Evolutionary conservation across 805 yeast species (phyloP).

Genomic region (Starmerella apis): DNA sequence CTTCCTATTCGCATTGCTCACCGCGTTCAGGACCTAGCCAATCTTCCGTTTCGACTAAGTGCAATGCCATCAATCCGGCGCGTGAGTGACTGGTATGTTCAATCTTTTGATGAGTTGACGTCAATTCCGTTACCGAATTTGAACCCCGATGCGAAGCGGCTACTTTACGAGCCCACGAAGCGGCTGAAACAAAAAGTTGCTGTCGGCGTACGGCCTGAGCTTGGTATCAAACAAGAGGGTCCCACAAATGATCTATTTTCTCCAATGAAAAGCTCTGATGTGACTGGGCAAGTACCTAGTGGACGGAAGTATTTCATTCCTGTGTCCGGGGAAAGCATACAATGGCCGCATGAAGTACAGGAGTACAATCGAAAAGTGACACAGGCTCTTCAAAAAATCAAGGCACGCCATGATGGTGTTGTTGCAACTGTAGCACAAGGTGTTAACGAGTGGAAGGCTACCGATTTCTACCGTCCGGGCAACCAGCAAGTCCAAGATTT

Average conservation of each 20-base stretch:
- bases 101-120: conserved; percentile 72
- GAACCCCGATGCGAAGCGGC: conserved; percentile 32
- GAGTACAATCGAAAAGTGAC: conserved; percentile 60
- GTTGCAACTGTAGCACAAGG: conserved; percentile 89
- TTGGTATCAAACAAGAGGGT: conserved; percentile 30
- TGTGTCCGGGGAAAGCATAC: conserved; percentile 39
- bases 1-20: conserved; percentile 78
- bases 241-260: conserved; percentile 7
- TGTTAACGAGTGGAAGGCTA: conserved; percentile 76
- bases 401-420: conserved; percentile 81
- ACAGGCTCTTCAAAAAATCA: conserved; percentile 57
- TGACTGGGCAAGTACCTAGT: neutral
- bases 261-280: neutral
- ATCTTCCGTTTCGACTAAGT: conserved; percentile 63
- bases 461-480: conserved; percentile 40
- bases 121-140: conserved; percentile 49
- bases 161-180: conserved; percentile 26
- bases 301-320: conserved; percentile 41
- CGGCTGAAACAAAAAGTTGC: conserved; percentile 20
- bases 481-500: conserved; percentile 70
- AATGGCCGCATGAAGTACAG: conserved; percentile 65
- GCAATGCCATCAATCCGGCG: conserved; percentile 63
- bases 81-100: conserved; percentile 84
- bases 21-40: conserved; percentile 72
- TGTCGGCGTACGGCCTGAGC: conserved; percentile 22